Evolutionary conservation across 192 early-diverging fungal species (phyloP).

Genomic region (Backusella australiensis): DNA sequence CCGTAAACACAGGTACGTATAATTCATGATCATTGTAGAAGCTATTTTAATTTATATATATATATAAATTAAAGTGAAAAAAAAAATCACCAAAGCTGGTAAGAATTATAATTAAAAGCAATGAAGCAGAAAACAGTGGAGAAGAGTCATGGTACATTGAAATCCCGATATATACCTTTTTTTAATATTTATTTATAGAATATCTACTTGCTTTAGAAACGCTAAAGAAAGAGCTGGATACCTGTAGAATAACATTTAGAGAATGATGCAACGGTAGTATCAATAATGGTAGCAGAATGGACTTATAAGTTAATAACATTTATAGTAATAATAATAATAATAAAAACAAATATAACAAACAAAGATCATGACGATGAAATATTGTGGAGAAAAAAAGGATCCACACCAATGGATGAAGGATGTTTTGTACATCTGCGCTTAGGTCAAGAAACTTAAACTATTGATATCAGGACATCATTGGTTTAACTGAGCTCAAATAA

Average conservation of each 20-base stretch:
- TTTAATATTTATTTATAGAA: not conserved
- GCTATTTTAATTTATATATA: not conserved
- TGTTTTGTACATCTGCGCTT: not conserved
- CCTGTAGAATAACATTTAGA: not conserved
- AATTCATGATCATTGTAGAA: not conserved
- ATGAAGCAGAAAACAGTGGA: not conserved
- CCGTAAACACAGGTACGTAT: not conserved
- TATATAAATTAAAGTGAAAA: not conserved
- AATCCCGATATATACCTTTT: not conserved
- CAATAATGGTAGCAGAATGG: not conserved
- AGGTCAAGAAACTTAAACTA: not conserved
- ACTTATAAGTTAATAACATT: not conserved
- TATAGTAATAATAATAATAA: not conserved
- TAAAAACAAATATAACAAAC: not conserved
- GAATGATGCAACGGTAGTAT: not conserved
- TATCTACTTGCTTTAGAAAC: not conserved
- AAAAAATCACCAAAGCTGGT: constrained; percentile 1
- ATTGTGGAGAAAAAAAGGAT: not conserved
- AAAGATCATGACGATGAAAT: not conserved
- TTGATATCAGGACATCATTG: not conserved
- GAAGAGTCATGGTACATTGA: not conserved
- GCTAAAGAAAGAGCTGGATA: not conserved
- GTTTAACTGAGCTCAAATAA: constrained; percentile 7
- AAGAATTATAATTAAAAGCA: not conserved
- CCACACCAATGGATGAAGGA: not conserved